Evolutionary conservation across 1,284 basidiomycete genomes (phyloP).

Genomic region (Naganishia albida): DNA sequence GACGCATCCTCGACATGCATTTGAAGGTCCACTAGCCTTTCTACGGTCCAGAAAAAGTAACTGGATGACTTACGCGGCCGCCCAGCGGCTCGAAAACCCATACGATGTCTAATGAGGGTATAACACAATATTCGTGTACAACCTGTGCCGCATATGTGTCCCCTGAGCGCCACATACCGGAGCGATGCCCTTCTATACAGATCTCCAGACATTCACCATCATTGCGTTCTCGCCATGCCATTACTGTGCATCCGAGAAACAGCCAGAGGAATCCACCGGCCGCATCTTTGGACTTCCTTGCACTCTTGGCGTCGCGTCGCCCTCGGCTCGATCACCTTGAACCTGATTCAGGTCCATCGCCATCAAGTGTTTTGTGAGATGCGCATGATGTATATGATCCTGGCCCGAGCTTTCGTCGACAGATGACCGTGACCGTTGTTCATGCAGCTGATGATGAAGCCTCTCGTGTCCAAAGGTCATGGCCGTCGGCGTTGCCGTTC

Average conservation of each 20-base stretch:
- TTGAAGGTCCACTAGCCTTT: too few species aligned
- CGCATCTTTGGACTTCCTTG: conserved; percentile 11
- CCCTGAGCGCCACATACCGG: background rate
- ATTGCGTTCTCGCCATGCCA: too few species aligned
- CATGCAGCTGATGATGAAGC: background rate
- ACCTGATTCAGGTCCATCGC: background rate
- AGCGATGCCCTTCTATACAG: too few species aligned
- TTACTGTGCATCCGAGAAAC: too few species aligned
- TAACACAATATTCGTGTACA: conserved; percentile 6
- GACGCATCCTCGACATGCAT: too few species aligned
- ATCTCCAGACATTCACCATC: too few species aligned
- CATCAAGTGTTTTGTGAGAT: conserved; percentile 18
- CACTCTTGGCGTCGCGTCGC: conserved; percentile 15
- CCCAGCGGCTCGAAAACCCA: too few species aligned
- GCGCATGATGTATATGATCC: conserved; percentile 15
- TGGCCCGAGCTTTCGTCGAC: background rate
- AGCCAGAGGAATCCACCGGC: background rate
- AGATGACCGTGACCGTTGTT: conserved; percentile 1
- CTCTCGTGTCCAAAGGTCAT: background rate
- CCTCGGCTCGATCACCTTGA: background rate
- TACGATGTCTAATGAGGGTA: background rate
- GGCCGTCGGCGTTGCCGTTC: conserved; percentile 11
- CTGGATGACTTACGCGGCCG: too few species aligned
- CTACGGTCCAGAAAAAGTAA: too few species aligned
- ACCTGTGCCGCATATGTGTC: background rate